Percentiles rank a stretch among this genome's conserved stretches.
Evolutionary conservation across 495 filamentous ascomycete species (phyloP).

Genomic region (Trichoderma virens): DNA sequence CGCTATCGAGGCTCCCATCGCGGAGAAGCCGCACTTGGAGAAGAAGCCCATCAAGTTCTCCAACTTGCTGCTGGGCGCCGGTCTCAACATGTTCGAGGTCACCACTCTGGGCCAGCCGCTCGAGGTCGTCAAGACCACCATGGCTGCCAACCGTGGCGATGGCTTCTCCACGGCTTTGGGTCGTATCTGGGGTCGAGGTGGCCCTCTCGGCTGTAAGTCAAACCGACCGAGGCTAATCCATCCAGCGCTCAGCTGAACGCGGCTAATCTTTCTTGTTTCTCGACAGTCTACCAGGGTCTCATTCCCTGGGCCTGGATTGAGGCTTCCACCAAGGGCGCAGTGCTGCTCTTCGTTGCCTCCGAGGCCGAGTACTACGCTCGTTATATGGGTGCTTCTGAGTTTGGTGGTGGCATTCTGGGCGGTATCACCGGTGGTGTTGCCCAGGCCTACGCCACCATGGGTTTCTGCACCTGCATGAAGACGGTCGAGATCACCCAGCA

Average conservation of each 20-base stretch:
- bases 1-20: conserved; percentile 46
- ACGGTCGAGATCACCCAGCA: conserved; percentile 99
- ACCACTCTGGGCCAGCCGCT: conserved; percentile 73
- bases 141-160: conserved; percentile 92
- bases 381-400: conserved; percentile 71
- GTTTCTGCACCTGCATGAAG: conserved; percentile 99
- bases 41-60: conserved; percentile 99
- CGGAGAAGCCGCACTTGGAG: conserved; percentile 57
- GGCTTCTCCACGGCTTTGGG: conserved; percentile 72
- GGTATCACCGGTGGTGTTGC: conserved; percentile 93
- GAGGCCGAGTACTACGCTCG: conserved; percentile 94
- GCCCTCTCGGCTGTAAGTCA: conserved; percentile 87
- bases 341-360: conserved; percentile 97
- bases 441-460: conserved; percentile 98
- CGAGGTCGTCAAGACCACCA: conserved; percentile 98
- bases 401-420: conserved; percentile 79
- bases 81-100: conserved; percentile 95
- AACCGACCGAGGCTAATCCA: no score
- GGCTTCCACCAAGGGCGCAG: conserved; percentile 97
- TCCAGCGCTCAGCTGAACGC: no score
- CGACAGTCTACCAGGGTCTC: conserved; percentile 92
- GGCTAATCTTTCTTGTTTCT: conserved; percentile 12
- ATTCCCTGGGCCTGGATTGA: conserved; percentile 99
- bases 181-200: conserved; percentile 90
- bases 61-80: conserved; percentile 92